Conservation (phyloP, 352 stramenopile genomes). For the Halophytophthora batemanensis region DNA sequence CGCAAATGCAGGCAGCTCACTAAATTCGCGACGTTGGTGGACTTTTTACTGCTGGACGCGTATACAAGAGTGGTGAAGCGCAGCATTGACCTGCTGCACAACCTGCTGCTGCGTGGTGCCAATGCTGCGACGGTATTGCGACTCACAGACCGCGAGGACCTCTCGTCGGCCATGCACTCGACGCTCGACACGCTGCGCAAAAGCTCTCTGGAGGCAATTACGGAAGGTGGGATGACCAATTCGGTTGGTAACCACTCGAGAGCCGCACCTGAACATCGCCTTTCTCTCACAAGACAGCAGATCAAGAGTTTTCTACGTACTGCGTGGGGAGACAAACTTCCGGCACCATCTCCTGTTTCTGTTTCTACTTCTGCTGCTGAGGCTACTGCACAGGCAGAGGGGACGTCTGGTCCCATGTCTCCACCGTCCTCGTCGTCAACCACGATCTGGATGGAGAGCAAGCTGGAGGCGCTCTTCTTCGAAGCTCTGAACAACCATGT, state of each 20-base stretch:
- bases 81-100: constrained; percentile 41
- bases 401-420: not conserved
- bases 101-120: constrained; percentile 36
- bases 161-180: constrained; percentile 14
- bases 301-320: constrained; percentile 43
- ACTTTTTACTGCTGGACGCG: constrained; percentile 55
- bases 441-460: constrained; percentile 32
- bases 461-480: constrained; percentile 36
- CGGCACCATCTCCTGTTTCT: not conserved
- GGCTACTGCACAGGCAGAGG: not conserved
- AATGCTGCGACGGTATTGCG: constrained; percentile 35
- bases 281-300: constrained; percentile 35
- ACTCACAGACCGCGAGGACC: constrained; percentile 25
- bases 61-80: constrained; percentile 31
- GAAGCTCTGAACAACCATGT: constrained; percentile 12
- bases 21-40: constrained; percentile 49
- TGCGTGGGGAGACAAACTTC: constrained; percentile 37
- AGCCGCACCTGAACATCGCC: not conserved
- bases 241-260: not conserved
- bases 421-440: constrained; percentile 7
- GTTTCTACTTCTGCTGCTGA: too few species aligned
- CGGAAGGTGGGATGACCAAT: constrained; percentile 10
- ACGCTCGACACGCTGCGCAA: not conserved
- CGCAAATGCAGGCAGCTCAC: constrained; percentile 53
- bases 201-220: constrained; percentile 6